phyloP scores from a whole-genome alignment of 2,329 filamentous ascomycete species.

The Colletotrichum viniferum region DNA sequence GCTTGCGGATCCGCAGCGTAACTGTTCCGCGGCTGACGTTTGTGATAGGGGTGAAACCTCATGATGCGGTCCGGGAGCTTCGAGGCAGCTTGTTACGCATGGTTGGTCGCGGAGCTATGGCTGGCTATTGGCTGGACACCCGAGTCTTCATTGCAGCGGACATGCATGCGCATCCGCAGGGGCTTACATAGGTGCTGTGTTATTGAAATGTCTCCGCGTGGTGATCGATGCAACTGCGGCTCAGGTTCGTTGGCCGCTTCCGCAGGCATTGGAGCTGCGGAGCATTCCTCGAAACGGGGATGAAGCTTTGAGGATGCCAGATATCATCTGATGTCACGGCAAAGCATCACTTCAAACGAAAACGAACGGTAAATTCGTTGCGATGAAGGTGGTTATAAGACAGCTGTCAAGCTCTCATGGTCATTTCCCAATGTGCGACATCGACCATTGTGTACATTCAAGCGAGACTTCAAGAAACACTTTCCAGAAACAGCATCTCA shows the following conservation, averaged over 20 bases:
- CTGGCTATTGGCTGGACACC: background rate
- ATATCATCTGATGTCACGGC: background rate
- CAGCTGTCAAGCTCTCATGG: background rate
- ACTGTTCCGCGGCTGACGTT: background rate
- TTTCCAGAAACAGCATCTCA: background rate
- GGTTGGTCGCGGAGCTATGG: background rate
- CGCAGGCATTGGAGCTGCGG: background rate
- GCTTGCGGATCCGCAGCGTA: background rate
- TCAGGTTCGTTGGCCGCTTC: background rate
- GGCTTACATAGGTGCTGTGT: background rate
- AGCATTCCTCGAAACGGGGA: background rate
- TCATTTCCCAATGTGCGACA: rapidly evolving
- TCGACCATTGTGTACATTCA: background rate
- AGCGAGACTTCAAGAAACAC: background rate
- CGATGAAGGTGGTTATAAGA: background rate
- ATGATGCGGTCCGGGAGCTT: background rate
- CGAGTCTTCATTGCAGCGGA: background rate
- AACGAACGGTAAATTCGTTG: background rate
- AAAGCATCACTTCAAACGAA: background rate
- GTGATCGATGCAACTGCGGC: background rate
- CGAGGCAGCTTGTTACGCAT: background rate
- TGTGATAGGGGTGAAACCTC: background rate
- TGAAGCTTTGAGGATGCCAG: background rate
- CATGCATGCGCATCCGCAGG: background rate
- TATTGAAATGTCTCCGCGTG: background rate